Conservation (phyloP, 768 basidiomycete genomes). For the Crepidotus variabilis region DNA sequence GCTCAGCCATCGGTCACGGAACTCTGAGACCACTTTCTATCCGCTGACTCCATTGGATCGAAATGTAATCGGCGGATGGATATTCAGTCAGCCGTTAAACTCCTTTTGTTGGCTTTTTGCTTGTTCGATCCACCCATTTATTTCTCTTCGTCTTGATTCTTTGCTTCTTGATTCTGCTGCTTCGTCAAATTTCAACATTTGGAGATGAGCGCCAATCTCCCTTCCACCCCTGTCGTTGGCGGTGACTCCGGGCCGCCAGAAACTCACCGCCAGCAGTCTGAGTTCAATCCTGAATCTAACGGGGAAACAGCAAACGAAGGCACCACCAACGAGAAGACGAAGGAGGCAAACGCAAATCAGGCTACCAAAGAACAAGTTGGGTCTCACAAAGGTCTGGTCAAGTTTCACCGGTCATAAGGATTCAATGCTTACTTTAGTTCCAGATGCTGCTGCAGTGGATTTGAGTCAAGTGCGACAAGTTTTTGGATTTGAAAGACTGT, state of each 20-base stretch:
- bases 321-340: no score
- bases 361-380: no score
- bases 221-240: background rate
- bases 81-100: background rate
- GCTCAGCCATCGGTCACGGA: background rate
- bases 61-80: background rate
- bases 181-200: background rate
- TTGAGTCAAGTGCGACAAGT: no score
- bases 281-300: background rate
- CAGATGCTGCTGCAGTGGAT: no score
- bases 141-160: background rate
- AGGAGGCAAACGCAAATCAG: no score
- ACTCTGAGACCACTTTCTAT: background rate
- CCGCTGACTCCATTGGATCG: background rate
- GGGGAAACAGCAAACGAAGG: no score
- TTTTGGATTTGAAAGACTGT: background rate
- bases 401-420: no score
- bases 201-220: background rate
- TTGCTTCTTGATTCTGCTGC: background rate
- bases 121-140: background rate
- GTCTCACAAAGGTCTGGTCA: no score
- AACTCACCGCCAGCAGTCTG: background rate
- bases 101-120: background rate
- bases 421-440: no score
- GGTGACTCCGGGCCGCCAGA: background rate